These are phyloP conservation scores for Hyaloscypha variabilis DNA, from an alignment of 495 filamentous ascomycete genomes.

Conservation along the genomic window DNA sequence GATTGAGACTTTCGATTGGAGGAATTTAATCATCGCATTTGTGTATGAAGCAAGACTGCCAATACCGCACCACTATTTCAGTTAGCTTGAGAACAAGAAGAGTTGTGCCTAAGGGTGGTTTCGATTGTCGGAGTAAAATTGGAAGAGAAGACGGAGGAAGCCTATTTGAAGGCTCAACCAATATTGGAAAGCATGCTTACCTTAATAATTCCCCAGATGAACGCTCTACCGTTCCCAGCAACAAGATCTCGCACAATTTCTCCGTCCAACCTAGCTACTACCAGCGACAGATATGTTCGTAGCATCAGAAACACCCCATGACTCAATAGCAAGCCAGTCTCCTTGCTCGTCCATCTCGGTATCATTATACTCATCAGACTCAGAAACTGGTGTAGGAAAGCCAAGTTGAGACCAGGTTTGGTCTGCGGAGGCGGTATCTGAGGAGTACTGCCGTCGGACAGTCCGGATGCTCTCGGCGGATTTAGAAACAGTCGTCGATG, in stretches of 20 bases:
- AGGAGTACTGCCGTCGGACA: slow-evolving; percentile 62
- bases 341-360: slow-evolving; percentile 91
- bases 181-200: slow-evolving; percentile 31
- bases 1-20: slow-evolving; percentile 97
- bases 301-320: slow-evolving; percentile 88
- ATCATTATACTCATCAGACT: slow-evolving; percentile 97
- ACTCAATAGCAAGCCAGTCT: slow-evolving; percentile 84
- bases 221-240: slow-evolving; percentile 85
- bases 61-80: slow-evolving; percentile 53
- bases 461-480: slow-evolving; percentile 76
- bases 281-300: slow-evolving; percentile 89
- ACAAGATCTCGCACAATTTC: slow-evolving; percentile 96
- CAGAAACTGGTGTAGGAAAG: slow-evolving; percentile 97
- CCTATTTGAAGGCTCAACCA: neutral
- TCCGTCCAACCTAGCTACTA: slow-evolving; percentile 91
- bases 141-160: too few relatives aligned
- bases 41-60: slow-evolving; percentile 83
- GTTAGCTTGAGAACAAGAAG: slow-evolving; percentile 15
- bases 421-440: slow-evolving; percentile 84
- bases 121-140: too few relatives aligned
- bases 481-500: slow-evolving; percentile 93
- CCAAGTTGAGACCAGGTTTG: slow-evolving; percentile 93
- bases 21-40: slow-evolving; percentile 97
- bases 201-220: slow-evolving; percentile 88
- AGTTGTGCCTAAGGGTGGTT: neutral